Evolutionary conservation across 129 eudicot species (phyloP).

Genomic region (Artemisia annua): DNA sequence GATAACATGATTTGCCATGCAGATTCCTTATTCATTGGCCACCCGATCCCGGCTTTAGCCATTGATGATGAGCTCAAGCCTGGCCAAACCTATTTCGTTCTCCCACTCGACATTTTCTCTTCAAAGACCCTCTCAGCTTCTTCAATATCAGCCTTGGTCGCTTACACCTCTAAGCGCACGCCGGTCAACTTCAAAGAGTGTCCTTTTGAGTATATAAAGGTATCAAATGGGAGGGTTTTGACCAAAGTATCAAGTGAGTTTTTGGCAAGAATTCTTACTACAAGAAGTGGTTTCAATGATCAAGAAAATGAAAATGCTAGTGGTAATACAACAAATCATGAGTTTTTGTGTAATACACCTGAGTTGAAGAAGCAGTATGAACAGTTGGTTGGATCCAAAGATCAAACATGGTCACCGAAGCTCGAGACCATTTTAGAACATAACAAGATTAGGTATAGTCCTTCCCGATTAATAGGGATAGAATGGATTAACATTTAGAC

Average conservation of each 20-base stretch:
- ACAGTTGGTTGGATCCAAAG: conserved; percentile 62
- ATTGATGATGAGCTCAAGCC: conserved; percentile 54
- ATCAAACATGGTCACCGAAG: conserved; percentile 76
- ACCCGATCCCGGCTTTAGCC: conserved; percentile 49
- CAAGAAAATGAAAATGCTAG: neutral
- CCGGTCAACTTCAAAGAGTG: conserved; percentile 33
- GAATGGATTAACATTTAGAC: conserved; percentile 20
- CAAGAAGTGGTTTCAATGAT: conserved; percentile 22
- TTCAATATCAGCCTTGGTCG: conserved; percentile 39
- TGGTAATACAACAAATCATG: neutral
- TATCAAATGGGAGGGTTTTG: conserved; percentile 58
- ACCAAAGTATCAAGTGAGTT: conserved; percentile 71
- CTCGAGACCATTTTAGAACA: conserved; percentile 75
- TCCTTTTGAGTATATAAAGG: conserved; percentile 73
- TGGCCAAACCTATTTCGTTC: conserved; percentile 66
- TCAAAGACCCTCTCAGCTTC: conserved; percentile 53
- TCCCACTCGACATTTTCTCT: conserved; percentile 64
- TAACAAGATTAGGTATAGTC: conserved; percentile 56
- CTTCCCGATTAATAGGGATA: conserved; percentile 54
- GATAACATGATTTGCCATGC: conserved; percentile 73
- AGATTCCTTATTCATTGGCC: conserved; percentile 68
- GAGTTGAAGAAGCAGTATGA: conserved; percentile 74
- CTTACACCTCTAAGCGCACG: neutral
- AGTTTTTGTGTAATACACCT: conserved; percentile 68
- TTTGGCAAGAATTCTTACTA: conserved; percentile 35